Percentiles rank a stretch among this genome's conserved stretches.
phyloP scores from a whole-genome alignment of 495 filamentous ascomycete species.

The Chlorociboria aeruginascens region DNA sequence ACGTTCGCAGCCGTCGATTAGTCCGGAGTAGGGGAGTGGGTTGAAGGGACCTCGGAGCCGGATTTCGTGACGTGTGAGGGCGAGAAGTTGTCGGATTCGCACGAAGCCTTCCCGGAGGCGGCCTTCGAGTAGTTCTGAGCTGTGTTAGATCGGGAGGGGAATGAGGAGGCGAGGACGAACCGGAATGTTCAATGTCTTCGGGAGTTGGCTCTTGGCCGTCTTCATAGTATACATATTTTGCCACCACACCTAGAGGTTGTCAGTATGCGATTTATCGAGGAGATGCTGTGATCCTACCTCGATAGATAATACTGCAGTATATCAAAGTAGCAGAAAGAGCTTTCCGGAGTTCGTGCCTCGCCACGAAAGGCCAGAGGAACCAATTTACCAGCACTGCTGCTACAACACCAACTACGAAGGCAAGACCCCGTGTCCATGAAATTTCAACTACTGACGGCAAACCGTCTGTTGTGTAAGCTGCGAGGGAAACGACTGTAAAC shows the following conservation, averaged over 20 bases:
- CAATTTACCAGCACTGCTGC: slow-evolving; percentile 42
- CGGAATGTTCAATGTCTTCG: slow-evolving; percentile 37
- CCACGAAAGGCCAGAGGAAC: slow-evolving; percentile 48
- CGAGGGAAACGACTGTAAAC: slow-evolving; percentile 42
- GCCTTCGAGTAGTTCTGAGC: slow-evolving; percentile 39
- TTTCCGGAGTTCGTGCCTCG: slow-evolving; percentile 44
- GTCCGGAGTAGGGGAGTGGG: slow-evolving; percentile 39
- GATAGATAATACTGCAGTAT: slow-evolving; percentile 41
- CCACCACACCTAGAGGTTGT: slow-evolving; percentile 27
- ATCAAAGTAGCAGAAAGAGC: slow-evolving; percentile 41
- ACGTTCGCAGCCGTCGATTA: slow-evolving; percentile 39
- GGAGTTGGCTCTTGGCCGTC: slow-evolving; percentile 33
- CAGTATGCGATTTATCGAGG: too few species aligned
- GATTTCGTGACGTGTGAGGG: slow-evolving; percentile 43
- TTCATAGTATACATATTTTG: slow-evolving; percentile 46
- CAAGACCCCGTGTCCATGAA: slow-evolving; percentile 34
- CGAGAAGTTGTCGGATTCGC: slow-evolving; percentile 40
- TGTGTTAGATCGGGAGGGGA: not conserved
- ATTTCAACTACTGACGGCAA: slow-evolving; percentile 26
- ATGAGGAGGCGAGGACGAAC: not conserved
- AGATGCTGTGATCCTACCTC: slow-evolving; percentile 4
- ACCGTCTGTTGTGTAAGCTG: slow-evolving; percentile 24
- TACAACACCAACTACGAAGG: slow-evolving; percentile 38
- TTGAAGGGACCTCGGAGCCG: slow-evolving; percentile 45
- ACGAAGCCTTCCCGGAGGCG: slow-evolving; percentile 47